phyloP scores from a whole-genome alignment of 306 rosid species.

The Cicer bijugum region DNA sequence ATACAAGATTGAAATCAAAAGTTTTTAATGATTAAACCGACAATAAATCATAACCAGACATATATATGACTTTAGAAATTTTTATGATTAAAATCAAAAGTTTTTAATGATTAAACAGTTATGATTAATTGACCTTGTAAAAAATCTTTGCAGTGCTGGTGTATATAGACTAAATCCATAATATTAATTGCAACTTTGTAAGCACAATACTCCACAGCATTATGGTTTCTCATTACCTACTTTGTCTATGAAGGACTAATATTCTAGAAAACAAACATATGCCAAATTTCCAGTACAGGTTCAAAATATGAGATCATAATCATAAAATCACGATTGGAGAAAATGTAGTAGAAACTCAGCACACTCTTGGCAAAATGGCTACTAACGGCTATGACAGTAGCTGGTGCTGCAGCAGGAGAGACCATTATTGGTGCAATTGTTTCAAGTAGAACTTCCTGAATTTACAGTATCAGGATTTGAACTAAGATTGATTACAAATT shows the following conservation, averaged over 20 bases:
- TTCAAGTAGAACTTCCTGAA: conserved; percentile 15
- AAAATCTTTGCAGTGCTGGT: too few relatives aligned
- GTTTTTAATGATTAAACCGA: too few relatives aligned
- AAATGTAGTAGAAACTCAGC: conserved; percentile 22
- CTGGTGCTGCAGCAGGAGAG: conserved; percentile 8
- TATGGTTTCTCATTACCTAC: conserved; percentile 6
- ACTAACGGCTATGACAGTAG: not conserved
- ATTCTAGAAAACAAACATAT: conserved; percentile 18
- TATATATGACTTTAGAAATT: too few relatives aligned
- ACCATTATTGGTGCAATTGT: conserved; percentile 12
- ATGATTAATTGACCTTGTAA: too few relatives aligned
- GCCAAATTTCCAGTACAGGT: not conserved
- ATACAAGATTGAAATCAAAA: too few relatives aligned
- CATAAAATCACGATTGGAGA: conserved; percentile 8
- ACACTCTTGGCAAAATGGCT: conserved; percentile 7
- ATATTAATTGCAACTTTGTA: not conserved
- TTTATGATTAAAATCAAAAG: too few relatives aligned
- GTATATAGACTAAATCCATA: too few relatives aligned
- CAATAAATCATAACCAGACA: too few relatives aligned
- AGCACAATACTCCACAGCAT: not conserved
- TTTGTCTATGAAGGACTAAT: not conserved
- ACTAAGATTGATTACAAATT: not conserved
- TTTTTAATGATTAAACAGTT: too few relatives aligned
- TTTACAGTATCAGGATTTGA: conserved; percentile 7
- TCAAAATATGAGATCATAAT: conserved; percentile 18